A percentile compares a stretch with the other conserved stretches of the same genome.
Evolutionary conservation across 2,329 filamentous ascomycete genomes (phyloP).

Genomic region (Talaromyces sp.): DNA sequence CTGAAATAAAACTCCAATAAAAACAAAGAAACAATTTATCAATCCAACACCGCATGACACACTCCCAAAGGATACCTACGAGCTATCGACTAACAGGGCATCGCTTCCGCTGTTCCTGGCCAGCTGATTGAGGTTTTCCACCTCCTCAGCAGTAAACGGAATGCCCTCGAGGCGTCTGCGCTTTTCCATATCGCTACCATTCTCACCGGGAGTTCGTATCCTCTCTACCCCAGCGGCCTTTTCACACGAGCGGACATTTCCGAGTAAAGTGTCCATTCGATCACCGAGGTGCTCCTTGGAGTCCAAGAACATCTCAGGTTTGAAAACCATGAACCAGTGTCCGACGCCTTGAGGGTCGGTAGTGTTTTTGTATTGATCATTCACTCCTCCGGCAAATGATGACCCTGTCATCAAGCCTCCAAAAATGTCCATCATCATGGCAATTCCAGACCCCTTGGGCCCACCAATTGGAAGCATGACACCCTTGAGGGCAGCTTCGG

Average conservation of each 20-base stretch:
- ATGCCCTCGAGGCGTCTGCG: not conserved
- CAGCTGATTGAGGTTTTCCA: not conserved
- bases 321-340: slow-evolving; percentile 7
- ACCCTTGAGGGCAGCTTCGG: slow-evolving; percentile 17
- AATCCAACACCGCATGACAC: not conserved
- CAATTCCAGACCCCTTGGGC: slow-evolving; percentile 14
- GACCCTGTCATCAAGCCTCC: slow-evolving; percentile 5
- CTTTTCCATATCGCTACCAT: not conserved
- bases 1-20: not conserved
- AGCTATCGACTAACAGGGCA: not conserved
- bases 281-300: not conserved
- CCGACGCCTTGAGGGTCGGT: slow-evolving; percentile 6
- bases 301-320: slow-evolving; percentile 4
- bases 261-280: slow-evolving; percentile 7
- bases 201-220: slow-evolving; percentile 5
- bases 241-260: not conserved
- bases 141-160: not conserved
- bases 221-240: slow-evolving; percentile 3
- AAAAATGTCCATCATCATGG: slow-evolving; percentile 13
- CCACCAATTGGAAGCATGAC: slow-evolving; percentile 17
- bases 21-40: not conserved
- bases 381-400: slow-evolving; percentile 6
- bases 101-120: slow-evolving; percentile 1
- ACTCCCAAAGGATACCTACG: not conserved
- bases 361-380: slow-evolving; percentile 7